Evolutionary conservation across 1,284 basidiomycete genomes (phyloP), one percentile per base, ranked within the genome.

Genomic region (Ceratorhiza oryzae-sativae): DNA sequence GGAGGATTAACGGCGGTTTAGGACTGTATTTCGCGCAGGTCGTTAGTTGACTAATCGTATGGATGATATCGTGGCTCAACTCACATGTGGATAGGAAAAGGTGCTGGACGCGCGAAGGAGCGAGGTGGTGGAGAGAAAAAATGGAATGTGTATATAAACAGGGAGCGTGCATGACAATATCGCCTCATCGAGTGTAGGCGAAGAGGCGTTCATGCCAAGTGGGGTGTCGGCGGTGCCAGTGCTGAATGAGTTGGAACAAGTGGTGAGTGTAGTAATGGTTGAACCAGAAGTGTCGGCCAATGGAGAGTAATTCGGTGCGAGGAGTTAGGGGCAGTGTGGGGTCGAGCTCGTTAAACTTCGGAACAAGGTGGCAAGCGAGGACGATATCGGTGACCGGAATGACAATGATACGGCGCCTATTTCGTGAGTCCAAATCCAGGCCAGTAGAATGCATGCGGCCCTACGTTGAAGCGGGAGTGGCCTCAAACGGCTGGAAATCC

Each of bases 331-430:
- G 2, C 1, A 56, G 41, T 25, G 10, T 2, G 8, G n/a, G 8
- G 18, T 42, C 25, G 36, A 56, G 39, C 20, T 15, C 15, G 34
- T 55, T 10, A 36, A 67, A 67, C 23, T 67, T 36, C 1, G 62
- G 62, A 5, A 30, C 49, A 20, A 67, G 62, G 20, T 67, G 62
- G 34, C 48, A 53, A 15, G 62, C 62, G n/a, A 53, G 6, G 48
- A 39, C 48, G n/a, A 67, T 39, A 4, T 55, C 48, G 49, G 48
- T 34, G 27, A 59, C 41, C 18, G 67, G 67, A 15, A 70, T 20
- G 25, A 70, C 67, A 9, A 68, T 32, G 18, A 39, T 42, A 25
- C 27, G 63, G 12, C 63, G 53, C 4, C 39, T 15, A 20, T 23
- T 20, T 18, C 20, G 13, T 12, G 67, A 70, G 10, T 58, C n/a